Evolutionary conservation across 73 alveolate genomes (phyloP).

Genomic region (Tetrahymena borealis): DNA sequence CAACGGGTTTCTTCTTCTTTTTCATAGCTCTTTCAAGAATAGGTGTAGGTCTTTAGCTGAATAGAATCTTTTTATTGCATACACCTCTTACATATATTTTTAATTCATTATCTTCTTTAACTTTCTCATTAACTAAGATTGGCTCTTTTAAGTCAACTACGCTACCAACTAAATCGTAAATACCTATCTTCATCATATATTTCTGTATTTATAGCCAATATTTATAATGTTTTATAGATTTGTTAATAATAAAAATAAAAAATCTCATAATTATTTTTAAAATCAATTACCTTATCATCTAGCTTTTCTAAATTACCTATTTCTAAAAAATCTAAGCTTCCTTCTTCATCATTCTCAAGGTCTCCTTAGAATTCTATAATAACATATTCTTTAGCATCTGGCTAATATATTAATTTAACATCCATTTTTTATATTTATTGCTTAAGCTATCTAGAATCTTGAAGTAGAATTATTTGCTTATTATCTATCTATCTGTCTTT

Average conservation of each 20-base stretch:
- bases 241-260: too few relatives aligned
- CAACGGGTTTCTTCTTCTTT: not conserved
- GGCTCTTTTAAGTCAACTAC: not conserved
- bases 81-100: not conserved
- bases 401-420: not conserved
- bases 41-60: not conserved
- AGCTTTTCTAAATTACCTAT: not conserved
- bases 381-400: not conserved
- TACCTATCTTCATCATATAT: not conserved
- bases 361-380: not conserved
- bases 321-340: not conserved
- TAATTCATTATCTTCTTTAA: not conserved
- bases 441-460: not conserved
- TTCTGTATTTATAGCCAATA: not conserved
- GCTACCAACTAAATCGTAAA: not conserved
- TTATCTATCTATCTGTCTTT: not conserved
- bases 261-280: not conserved
- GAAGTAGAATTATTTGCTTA: not conserved
- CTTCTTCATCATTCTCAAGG: not conserved
- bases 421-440: not conserved
- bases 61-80: not conserved
- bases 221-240: not conserved
- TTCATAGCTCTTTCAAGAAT: not conserved
- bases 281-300: not conserved
- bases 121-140: not conserved